Conservation (phyloP, 2,329 filamentous ascomycete species). For the Parascedosporium putredinis region DNA sequence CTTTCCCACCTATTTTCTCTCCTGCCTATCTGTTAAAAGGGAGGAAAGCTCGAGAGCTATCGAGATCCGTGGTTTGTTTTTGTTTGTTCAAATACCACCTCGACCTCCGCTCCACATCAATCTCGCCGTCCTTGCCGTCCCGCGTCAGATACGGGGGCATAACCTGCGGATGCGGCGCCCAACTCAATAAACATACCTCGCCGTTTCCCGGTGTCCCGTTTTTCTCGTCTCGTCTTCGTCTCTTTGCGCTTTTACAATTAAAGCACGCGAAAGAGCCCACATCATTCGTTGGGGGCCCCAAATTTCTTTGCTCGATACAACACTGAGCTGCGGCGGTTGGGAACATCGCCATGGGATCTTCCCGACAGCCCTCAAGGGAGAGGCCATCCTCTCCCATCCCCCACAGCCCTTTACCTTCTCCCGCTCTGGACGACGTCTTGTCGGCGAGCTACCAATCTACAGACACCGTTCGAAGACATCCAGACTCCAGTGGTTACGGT, state of each 20-base stretch:
- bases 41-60: not conserved
- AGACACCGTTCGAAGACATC: constrained; percentile 48
- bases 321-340: not conserved
- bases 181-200: not conserved
- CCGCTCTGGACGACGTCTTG: constrained; percentile 28
- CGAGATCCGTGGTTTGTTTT: not conserved
- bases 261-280: not conserved
- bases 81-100: not conserved
- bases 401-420: not conserved
- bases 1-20: not conserved
- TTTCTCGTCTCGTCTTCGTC: too few relatives aligned
- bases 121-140: not conserved
- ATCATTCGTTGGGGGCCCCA: not conserved
- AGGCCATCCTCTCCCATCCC: not conserved
- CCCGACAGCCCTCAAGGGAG: not conserved
- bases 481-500: constrained; percentile 47
- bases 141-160: not conserved
- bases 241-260: too few relatives aligned
- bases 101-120: not conserved
- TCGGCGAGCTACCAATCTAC: constrained; percentile 48
- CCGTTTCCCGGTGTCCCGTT: not conserved
- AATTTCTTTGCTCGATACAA: not conserved
- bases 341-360: not conserved
- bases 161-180: constrained; percentile 1
- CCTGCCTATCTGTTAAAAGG: not conserved